Conservation (phyloP, 257 asterid genomes). For the Solanum chaucha region DNA sequence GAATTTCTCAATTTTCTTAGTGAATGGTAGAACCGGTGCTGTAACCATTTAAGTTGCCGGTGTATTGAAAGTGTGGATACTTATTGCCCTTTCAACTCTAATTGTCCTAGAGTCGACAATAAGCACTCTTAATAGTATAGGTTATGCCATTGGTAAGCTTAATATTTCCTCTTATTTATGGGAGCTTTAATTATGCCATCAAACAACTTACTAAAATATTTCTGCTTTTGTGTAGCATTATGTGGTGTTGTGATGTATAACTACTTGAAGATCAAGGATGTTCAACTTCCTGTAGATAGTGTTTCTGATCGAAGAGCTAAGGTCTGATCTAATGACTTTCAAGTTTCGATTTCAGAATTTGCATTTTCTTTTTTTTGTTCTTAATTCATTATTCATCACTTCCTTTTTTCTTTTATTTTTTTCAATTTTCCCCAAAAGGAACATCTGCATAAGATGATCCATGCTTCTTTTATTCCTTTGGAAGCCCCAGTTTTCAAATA, state of each 20-base stretch:
- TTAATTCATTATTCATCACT: neutral
- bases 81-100: conserved; percentile 65
- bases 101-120: conserved; percentile 81
- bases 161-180: neutral
- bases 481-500: neutral
- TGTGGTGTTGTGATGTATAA: conserved; percentile 66
- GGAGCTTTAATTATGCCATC: neutral
- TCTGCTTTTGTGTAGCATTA: conserved; percentile 39
- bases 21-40: neutral
- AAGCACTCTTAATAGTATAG: conserved; percentile 64
- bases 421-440: neutral
- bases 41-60: conserved; percentile 37
- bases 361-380: neutral
- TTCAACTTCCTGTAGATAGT: conserved; percentile 32
- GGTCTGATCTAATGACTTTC: conserved; percentile 15
- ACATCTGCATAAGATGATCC: neutral
- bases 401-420: neutral
- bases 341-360: neutral
- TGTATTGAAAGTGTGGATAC: conserved; percentile 92
- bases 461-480: neutral
- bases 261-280: conserved; percentile 54
- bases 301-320: conserved; percentile 41
- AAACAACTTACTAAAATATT: neutral
- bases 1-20: conserved; percentile 89
- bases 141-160: conserved; percentile 80